Evolutionary conservation across 1,139 yeast genomes (phyloP).

Genomic region (Candida smagusa): DNA sequence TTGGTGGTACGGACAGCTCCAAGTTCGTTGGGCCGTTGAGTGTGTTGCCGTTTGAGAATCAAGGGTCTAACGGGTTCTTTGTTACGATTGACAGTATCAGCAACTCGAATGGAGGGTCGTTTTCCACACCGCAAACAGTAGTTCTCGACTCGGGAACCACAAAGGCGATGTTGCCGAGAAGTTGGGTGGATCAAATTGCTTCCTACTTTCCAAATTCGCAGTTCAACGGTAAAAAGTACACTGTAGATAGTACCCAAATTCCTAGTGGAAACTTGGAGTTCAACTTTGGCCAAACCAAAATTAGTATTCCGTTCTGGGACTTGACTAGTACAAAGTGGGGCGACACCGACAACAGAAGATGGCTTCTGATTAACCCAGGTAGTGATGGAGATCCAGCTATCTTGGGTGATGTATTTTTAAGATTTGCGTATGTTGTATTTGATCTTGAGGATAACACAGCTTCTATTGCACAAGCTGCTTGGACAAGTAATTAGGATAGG

Average conservation of each 20-base stretch:
- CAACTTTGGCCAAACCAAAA: slow-evolving; percentile 42
- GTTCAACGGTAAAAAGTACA: slow-evolving; percentile 2
- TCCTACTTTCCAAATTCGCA: slow-evolving; percentile 5
- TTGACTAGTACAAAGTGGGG: slow-evolving; percentile 16
- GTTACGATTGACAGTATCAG: slow-evolving; percentile 9
- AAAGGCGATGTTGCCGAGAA: slow-evolving; percentile 12
- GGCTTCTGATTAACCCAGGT: slow-evolving; percentile 3
- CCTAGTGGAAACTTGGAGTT: slow-evolving; percentile 20
- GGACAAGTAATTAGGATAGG: background rate
- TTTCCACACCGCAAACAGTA: slow-evolving; percentile 6
- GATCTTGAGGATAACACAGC: slow-evolving; percentile 16
- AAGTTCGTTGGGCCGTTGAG: slow-evolving; percentile 14
- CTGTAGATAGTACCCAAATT: slow-evolving; percentile 23
- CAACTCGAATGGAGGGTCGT: slow-evolving; percentile 3
- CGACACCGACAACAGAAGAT: slow-evolving; percentile 5
- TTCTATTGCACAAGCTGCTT: slow-evolving; percentile 14
- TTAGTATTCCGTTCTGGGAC: slow-evolving; percentile 42
- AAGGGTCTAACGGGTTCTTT: slow-evolving; percentile 4
- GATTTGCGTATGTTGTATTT: slow-evolving; percentile 18
- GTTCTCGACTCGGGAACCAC: slow-evolving; percentile 19
- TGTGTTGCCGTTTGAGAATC: background rate
- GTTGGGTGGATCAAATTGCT: slow-evolving; percentile 8
- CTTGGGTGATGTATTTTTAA: slow-evolving; percentile 20
- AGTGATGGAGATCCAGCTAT: slow-evolving; percentile 5
- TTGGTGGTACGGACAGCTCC: slow-evolving; percentile 19